Percentiles rank a stretch among this genome's conserved stretches.
Conservation (phyloP, 352 stramenopile species). For the Phytophthora cryptogea region DNA sequence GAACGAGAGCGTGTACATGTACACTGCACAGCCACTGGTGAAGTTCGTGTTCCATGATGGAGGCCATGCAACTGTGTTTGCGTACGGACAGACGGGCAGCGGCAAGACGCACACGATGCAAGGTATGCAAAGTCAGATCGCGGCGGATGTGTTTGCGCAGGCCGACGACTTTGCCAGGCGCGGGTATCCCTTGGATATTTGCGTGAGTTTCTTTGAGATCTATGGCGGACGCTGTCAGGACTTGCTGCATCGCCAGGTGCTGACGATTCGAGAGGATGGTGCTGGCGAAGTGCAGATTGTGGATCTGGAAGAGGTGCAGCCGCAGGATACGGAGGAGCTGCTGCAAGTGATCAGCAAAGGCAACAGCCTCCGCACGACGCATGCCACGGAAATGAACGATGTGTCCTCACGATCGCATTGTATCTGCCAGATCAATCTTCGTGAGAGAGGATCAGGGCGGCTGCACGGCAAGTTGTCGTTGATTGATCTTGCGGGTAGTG, state of each 20-base stretch:
- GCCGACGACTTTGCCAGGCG: slow-evolving; percentile 57
- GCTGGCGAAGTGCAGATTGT: slow-evolving; percentile 95
- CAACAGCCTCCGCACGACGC: slow-evolving; percentile 94
- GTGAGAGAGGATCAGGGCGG: slow-evolving; percentile 48
- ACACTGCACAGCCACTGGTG: slow-evolving; percentile 92
- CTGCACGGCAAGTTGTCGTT: slow-evolving; percentile 93
- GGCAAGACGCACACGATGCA: slow-evolving; percentile 96
- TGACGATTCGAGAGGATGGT: slow-evolving; percentile 95
- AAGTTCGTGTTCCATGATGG: slow-evolving; percentile 94
- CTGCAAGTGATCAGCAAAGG: slow-evolving; percentile 93
- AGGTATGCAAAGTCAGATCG: slow-evolving; percentile 81
- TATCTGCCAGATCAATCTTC: slow-evolving; percentile 94
- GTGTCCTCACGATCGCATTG: slow-evolving; percentile 94
- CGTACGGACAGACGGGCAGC: slow-evolving; percentile 93
- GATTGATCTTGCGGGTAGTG: slow-evolving; percentile 96
- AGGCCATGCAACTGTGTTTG: slow-evolving; percentile 96
- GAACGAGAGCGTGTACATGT: slow-evolving; percentile 95
- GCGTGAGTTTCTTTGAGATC: slow-evolving; percentile 97
- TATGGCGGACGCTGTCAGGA: slow-evolving; percentile 97
- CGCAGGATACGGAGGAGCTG: slow-evolving; percentile 87
- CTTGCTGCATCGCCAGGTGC: slow-evolving; percentile 87
- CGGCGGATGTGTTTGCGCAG: slow-evolving; percentile 75
- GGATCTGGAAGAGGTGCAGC: slow-evolving; percentile 93
- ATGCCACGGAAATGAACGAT: slow-evolving; percentile 97
- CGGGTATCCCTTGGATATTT: slow-evolving; percentile 79